Base-by-base conservation (phyloP, 176 grass and related monocot genomes). In the Oryza officinalis region DNA sequence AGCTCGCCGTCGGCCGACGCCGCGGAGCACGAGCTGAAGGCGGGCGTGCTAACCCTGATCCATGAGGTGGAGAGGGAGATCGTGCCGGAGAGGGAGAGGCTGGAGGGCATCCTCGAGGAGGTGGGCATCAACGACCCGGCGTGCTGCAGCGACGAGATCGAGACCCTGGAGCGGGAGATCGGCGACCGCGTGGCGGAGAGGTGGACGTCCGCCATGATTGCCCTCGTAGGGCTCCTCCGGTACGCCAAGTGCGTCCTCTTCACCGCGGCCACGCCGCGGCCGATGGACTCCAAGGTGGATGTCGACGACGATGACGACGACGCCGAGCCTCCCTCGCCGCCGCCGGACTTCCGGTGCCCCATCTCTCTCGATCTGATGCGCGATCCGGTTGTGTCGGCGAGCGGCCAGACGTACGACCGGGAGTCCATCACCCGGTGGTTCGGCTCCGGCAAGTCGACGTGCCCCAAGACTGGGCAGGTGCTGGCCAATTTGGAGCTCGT, bases 201-300 rank as follows among this genome's bases (percentile, higher is more conserved):
- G 47, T 99, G 96, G 93, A 92, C 85, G 0, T 26, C 91, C 0
- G 78, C 86, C 11, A 99, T 96, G 91, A 92, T 99, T 20, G 93
- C 93, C 7, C 91, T 99, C 61, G 91, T 92, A n/a, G 93, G 93
- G 2, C 82, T 99, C 17, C 80, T 99, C 1, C 91, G 96, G 6
- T 99, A 99, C 81, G 89, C 93, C 17, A 99, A 94, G 86, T 99
- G 93, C 89, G 96, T 99, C 15, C 87, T 99, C 65, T 96, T 89
- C 83, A 91, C 91, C 28, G 91, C 91, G 0, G 87, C 91, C 37
- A 96, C 93, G 71, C 96, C 96, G 14, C 85, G 93, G 63, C 30
- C 69, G 10, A 6, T 79, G 4, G 96, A 92, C 41, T 84, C 82
- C 67, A 92, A 86, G 60, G 54, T 43, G 22, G 81, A 84, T 32